A percentile compares a stretch with the other conserved stretches of the same genome.
phyloP scores from a whole-genome alignment of 148 eudicot species.

The Bassia scoparia region DNA sequence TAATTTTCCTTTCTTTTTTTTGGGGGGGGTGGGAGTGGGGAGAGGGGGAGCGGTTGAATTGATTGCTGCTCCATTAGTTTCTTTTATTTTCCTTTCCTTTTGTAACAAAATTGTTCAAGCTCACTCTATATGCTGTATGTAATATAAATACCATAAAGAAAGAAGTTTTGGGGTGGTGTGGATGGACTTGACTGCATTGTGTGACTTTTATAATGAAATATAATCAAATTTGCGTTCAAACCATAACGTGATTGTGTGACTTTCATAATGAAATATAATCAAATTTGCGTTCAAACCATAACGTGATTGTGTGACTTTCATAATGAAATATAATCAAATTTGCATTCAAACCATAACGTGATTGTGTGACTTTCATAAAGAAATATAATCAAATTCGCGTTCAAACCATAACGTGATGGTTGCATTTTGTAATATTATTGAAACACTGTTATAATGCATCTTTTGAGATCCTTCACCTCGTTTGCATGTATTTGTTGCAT shows the following conservation, averaged over 20 bases:
- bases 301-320: not conserved
- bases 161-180: not conserved
- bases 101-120: not conserved
- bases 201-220: not conserved
- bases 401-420: too few relatives aligned
- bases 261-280: not conserved
- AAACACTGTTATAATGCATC: too few relatives aligned
- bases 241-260: too few relatives aligned
- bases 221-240: not conserved
- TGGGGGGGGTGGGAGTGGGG: not conserved
- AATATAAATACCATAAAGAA: slow-evolving; percentile 5
- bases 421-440: too few relatives aligned
- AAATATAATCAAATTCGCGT: not conserved
- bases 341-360: too few relatives aligned
- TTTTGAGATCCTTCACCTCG: too few relatives aligned
- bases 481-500: too few relatives aligned
- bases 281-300: too few relatives aligned
- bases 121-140: not conserved
- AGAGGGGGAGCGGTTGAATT: not conserved
- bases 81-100: not conserved
- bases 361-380: not conserved
- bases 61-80: not conserved
- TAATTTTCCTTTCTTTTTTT: not conserved
- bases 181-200: not conserved
- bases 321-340: not conserved